A percentile compares a stretch with the other conserved stretches of the same genome.
phyloP scores from a whole-genome alignment of 2,329 filamentous ascomycete species.

The Fusarium xyrophilum region DNA sequence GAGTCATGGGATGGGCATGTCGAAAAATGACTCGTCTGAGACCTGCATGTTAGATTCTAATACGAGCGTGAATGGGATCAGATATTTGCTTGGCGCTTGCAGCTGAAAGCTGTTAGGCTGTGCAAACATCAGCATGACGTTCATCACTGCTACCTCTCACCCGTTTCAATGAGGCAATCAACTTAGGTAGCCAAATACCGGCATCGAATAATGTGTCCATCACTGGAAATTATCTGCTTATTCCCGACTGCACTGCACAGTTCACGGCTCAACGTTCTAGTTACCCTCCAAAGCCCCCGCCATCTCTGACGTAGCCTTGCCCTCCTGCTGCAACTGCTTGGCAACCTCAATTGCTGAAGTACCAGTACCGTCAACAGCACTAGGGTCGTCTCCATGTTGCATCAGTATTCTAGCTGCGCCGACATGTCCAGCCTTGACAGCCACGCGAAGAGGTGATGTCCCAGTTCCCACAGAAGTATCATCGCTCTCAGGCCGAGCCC shows the following conservation, averaged over 20 bases:
- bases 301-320: neutral
- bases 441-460: neutral
- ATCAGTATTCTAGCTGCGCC: neutral
- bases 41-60: too few relatives aligned
- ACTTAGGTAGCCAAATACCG: rapidly evolving
- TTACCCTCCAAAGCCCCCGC: neutral
- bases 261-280: rapidly evolving
- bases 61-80: neutral
- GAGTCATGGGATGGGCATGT: rapidly evolving
- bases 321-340: neutral
- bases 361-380: rapidly evolving
- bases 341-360: neutral
- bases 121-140: neutral
- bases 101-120: neutral
- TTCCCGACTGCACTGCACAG: rapidly evolving
- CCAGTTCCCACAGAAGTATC: neutral
- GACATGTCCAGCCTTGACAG: neutral
- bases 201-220: rapidly evolving
- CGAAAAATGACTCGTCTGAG: rapidly evolving
- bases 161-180: too few relatives aligned
- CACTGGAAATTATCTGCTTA: neutral
- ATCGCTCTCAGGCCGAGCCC: neutral
- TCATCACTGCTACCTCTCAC: rapidly evolving
- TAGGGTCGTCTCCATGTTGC: neutral
- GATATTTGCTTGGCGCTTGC: neutral